Base-by-base conservation (phyloP, 192 early-diverging fungal genomes). In the Coemansia sp. region DNA sequence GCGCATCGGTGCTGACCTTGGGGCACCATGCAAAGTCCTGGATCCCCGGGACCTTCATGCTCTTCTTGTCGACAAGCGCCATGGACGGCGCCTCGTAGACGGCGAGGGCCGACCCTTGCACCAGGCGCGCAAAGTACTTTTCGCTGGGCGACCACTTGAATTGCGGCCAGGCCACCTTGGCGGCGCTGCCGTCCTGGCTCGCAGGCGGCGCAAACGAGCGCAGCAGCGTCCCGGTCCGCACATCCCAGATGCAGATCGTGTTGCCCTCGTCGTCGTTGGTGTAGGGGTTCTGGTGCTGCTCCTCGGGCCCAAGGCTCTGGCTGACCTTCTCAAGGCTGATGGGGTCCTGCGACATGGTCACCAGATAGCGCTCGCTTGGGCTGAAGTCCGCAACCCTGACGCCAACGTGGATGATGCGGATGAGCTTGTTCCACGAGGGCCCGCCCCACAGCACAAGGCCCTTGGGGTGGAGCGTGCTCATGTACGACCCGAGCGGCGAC, bases 381-480 rank as follows among this genome's bases (percentile, higher is more conserved):
- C 91, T 93, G 69, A 93, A 99, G 73, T 98, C 95, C 59, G 94
- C 90, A 44, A 94, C 75, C 71, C 91, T 92, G 51, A 96, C 95
- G 70, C 91, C 89, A 30, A 90, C 91, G 73, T 99, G 98, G 26
- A 90, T 88, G 69, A 98, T 96, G 26, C 94, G 91, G 67, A 90
- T 86, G 62, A 98, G 92, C 84, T 95, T 92, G 71, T 88, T 89
- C 91, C 92, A 97, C 48, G 88, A 89, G 21, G 90, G 87, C 26
- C 96, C 96, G 73, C 98, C 95, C 98, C 98, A 99, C 68, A 99
- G 87, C 33, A 87, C 95, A 53, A 98, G 89, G 64, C 98, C 98
- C 76, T 92, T 93, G 59, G 87, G 85, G 72, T 99, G 98, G 87
- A 96, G 90, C 21, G 98, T 97, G 43, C 92, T 87, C 59, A 99